phyloP scores from a whole-genome alignment of 192 early-diverging fungal species.

The Coemansia sp. region DNA sequence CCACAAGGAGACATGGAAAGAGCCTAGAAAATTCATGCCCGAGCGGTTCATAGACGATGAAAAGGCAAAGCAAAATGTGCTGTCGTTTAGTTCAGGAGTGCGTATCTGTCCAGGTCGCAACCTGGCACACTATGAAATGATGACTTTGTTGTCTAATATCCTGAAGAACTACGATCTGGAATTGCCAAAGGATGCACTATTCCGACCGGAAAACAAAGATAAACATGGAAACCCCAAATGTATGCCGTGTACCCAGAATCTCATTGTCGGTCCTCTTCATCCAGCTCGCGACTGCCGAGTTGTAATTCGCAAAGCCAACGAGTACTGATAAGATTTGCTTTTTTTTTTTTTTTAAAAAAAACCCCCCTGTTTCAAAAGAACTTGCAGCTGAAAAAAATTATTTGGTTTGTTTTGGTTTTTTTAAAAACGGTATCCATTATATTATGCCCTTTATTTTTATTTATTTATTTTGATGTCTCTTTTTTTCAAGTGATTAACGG shows the following conservation, averaged over 20 bases:
- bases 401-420: not conserved
- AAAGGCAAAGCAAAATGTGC: conserved; percentile 4
- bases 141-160: conserved; percentile 25
- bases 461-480: too few species aligned
- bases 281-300: conserved; percentile 28
- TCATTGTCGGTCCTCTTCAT: conserved; percentile 24
- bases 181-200: conserved; percentile 13
- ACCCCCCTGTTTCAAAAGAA: too few species aligned
- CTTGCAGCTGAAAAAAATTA: too few species aligned
- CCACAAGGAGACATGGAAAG: conserved; percentile 13
- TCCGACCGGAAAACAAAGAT: conserved; percentile 17
- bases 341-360: not conserved
- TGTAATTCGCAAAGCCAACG: conserved; percentile 6
- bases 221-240: conserved; percentile 8
- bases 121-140: conserved; percentile 36
- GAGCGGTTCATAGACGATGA: conserved; percentile 26
- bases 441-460: too few species aligned
- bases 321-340: not conserved
- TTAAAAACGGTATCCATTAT: not conserved
- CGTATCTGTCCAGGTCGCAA: conserved; percentile 43
- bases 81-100: conserved; percentile 41
- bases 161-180: conserved; percentile 34
- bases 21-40: conserved; percentile 30
- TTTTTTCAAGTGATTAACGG: too few species aligned
- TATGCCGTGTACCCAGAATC: conserved; percentile 25